These are phyloP conservation scores for Warburgia ugandensis DNA, from an alignment of 164 flowering plant genomes.

Conservation along the genomic window DNA sequence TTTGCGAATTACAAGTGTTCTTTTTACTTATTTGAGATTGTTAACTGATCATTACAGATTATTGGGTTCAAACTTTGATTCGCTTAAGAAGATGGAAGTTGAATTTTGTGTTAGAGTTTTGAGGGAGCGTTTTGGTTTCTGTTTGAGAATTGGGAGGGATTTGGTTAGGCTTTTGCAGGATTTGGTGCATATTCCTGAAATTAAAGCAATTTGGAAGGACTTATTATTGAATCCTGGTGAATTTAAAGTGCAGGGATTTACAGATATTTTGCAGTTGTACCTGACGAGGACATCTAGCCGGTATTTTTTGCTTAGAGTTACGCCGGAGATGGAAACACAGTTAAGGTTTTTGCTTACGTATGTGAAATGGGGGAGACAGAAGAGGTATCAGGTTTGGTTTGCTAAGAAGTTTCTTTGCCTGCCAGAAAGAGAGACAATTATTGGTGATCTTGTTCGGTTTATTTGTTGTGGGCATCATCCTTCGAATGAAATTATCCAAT, in stretches of 20 bases:
- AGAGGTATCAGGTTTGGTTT: conserved; percentile 77
- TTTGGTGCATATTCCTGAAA: conserved; percentile 60
- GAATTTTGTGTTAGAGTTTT: conserved; percentile 64
- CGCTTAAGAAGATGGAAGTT: conserved; percentile 50
- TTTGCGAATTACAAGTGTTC: conserved; percentile 32
- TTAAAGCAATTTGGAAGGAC: conserved; percentile 61
- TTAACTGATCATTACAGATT: conserved; percentile 59
- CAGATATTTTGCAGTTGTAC: conserved; percentile 56
- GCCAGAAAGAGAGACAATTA: conserved; percentile 48
- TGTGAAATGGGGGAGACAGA: conserved; percentile 74
- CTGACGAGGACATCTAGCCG: conserved; percentile 47
- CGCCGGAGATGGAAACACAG: conserved; percentile 81
- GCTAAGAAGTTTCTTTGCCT: conserved; percentile 48
- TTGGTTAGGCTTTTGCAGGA: conserved; percentile 65
- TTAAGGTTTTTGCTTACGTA: conserved; percentile 69
- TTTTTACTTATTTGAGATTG: conserved; percentile 58
- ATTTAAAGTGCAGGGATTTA: background rate
- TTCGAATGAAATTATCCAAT: conserved; percentile 64
- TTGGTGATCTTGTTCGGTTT: conserved; percentile 73
- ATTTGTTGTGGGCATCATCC: conserved; percentile 92
- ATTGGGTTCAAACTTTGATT: conserved; percentile 24
- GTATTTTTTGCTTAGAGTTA: conserved; percentile 59
- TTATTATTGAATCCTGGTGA: conserved; percentile 40
- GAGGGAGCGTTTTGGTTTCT: conserved; percentile 53
- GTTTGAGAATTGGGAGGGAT: conserved; percentile 80